Base-by-base conservation (phyloP, 179 eudicot species). In the Corrigiola litoralis region DNA sequence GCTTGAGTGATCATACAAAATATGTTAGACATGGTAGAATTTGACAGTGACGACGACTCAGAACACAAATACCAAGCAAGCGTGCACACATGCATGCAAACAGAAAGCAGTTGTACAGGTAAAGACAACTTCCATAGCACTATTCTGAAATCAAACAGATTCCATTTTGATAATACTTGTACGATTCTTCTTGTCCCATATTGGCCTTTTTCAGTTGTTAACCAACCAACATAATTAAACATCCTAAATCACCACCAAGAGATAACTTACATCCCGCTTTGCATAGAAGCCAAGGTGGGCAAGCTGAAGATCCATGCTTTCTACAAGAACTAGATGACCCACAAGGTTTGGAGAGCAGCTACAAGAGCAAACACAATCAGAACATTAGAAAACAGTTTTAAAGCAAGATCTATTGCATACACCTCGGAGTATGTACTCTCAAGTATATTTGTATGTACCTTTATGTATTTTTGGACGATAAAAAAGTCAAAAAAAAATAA, bases 261-360 rank as follows among this genome's bases (percentile, higher is more conserved):
- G 31, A 42, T 41, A 20, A 64, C 97, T 83, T 85, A 95, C 99
- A 85, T 95, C 95, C 61, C 79, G 86, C 51, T 81, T 78, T 21
- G 99, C 92, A 72, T 81, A 95, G 61, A 95, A 80, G 70, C 99
- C 99, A 53, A 95, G 71, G 74, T 83, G 97, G 17, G 86, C 84
- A 51, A 83, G 86, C 64, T 77, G 84, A 65, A 78, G 70, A 67
- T 95, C 97, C 96, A 95, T 85, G 84, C 92, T 88, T 79, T 95
- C 97, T 59, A 91, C 87, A 63, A 95, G 84, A 75, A 95, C 99
- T 78, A 87, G 80, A 67, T 78, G 85, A 73, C 72, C 84, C 65
- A 63, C 85, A 58, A 95, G 95, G 80, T 95, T 95, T 0, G 99
- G 97, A 41, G 82, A 82, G 84, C 99, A 95, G 87, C 99, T 95